A percentile compares a stretch with the other conserved stretches of the same genome.
Evolutionary conservation across 2,329 filamentous ascomycete species (phyloP).

Genomic region (Ascochyta fabae): DNA sequence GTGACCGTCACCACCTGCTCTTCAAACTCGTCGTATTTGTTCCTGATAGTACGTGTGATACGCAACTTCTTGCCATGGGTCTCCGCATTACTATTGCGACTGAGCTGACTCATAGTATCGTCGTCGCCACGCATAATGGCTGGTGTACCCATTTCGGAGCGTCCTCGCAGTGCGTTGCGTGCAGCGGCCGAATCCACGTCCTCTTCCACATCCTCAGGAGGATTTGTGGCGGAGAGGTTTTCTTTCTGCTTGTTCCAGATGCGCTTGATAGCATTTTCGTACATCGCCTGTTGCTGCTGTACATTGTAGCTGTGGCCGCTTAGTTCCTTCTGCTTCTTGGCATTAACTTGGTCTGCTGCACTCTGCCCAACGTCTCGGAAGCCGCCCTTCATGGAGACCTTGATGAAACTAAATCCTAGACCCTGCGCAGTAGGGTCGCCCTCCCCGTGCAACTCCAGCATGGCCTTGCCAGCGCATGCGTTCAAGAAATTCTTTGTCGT

Average conservation of each 20-base stretch:
- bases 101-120: constrained; percentile 68
- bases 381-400: constrained; percentile 98
- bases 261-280: constrained; percentile 86
- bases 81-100: constrained; percentile 63
- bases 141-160: constrained; percentile 69
- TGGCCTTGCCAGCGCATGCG: constrained; percentile 91
- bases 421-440: constrained; percentile 94
- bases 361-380: constrained; percentile 91
- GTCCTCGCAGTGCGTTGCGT: constrained; percentile 50
- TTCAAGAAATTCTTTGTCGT: constrained; percentile 96
- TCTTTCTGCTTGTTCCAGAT: constrained; percentile 91
- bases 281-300: constrained; percentile 88
- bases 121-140: constrained; percentile 64
- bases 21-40: constrained; percentile 69
- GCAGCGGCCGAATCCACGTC: constrained; percentile 63
- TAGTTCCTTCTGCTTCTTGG: constrained; percentile 70
- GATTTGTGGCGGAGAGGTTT: constrained; percentile 74
- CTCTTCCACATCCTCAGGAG: constrained; percentile 76
- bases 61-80: constrained; percentile 69
- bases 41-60: constrained; percentile 73
- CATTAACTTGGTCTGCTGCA: constrained; percentile 84
- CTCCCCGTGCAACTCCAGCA: constrained; percentile 92
- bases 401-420: constrained; percentile 94
- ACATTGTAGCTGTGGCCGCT: constrained; percentile 98
- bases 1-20: constrained; percentile 64